phyloP scores from a whole-genome alignment of 192 early-diverging fungal species.

The Linnemannia hyalina region DNA sequence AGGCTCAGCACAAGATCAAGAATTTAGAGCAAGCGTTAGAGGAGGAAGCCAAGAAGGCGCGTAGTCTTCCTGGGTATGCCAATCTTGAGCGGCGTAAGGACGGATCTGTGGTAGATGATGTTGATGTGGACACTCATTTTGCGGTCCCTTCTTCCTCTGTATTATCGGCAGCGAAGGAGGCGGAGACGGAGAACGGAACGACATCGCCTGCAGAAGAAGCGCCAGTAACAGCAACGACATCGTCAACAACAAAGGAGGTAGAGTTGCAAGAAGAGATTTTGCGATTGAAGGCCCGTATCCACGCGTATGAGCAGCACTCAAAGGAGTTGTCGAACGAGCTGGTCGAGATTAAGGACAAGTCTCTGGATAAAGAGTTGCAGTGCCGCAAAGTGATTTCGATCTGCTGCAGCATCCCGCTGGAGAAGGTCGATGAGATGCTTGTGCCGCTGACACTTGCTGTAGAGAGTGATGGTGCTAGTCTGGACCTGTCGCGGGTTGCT shows the following conservation, averaged over 20 bases:
- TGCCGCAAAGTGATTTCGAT: conserved; percentile 89
- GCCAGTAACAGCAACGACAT: neutral
- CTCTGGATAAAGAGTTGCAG: conserved; percentile 77
- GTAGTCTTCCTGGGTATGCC: conserved; percentile 50
- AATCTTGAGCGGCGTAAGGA: conserved; percentile 14
- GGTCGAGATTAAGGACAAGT: conserved; percentile 61
- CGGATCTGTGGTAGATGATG: neutral
- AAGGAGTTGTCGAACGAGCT: conserved; percentile 70
- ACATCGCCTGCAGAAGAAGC: neutral
- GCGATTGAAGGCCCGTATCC: conserved; percentile 47
- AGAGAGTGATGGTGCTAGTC: conserved; percentile 74
- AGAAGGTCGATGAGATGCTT: conserved; percentile 84
- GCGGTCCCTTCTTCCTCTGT: neutral
- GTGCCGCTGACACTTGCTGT: conserved; percentile 83
- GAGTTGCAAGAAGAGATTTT: conserved; percentile 29
- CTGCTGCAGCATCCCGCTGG: conserved; percentile 85
- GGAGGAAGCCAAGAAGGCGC: conserved; percentile 60
- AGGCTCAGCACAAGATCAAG: conserved; percentile 72
- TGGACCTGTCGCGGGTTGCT: conserved; percentile 61
- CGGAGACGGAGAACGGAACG: neutral
- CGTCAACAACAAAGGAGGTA: conserved; percentile 4
- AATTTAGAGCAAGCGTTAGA: conserved; percentile 71
- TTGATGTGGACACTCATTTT: neutral
- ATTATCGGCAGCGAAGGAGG: neutral
- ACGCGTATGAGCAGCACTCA: conserved; percentile 55